phyloP scores from a whole-genome alignment of 495 filamentous ascomycete species.

The Neurospora sp. region DNA sequence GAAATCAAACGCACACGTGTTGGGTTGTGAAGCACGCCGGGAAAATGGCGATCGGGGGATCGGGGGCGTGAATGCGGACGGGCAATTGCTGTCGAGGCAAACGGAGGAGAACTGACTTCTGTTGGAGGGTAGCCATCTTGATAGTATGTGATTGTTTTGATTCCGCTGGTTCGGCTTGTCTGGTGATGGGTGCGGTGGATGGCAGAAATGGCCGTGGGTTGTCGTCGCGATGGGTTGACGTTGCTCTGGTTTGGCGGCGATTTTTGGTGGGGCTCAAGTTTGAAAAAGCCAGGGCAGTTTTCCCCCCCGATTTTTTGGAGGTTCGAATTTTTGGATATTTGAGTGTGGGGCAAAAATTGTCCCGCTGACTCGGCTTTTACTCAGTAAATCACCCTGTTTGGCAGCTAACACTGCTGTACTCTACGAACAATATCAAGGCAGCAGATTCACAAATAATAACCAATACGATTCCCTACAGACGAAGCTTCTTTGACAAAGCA shows the following conservation, averaged over 20 bases:
- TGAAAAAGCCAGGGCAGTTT: conserved; percentile 4
- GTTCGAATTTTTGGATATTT: conserved; percentile 25
- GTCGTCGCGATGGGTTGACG: background rate
- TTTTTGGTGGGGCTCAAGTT: conserved; percentile 21
- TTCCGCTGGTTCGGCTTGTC: background rate
- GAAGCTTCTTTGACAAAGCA: background rate
- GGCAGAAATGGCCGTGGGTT: background rate
- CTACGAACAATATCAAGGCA: background rate
- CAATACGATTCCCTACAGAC: background rate
- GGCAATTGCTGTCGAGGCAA: background rate
- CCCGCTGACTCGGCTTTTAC: background rate
- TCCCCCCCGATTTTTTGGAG: background rate
- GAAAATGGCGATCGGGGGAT: background rate
- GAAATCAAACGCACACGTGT: background rate
- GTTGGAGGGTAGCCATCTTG: background rate
- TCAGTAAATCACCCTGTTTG: background rate
- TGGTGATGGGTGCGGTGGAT: background rate
- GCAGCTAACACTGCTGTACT: background rate
- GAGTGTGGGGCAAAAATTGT: conserved; percentile 27
- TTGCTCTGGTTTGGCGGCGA: conserved; percentile 1
- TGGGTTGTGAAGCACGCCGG: background rate
- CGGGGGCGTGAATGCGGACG: background rate
- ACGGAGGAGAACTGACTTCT: background rate
- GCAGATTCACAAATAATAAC: background rate
- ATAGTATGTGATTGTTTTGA: background rate